phyloP scores from a whole-genome alignment of 345 rosid genomes.

The Microcos paniculata region DNA sequence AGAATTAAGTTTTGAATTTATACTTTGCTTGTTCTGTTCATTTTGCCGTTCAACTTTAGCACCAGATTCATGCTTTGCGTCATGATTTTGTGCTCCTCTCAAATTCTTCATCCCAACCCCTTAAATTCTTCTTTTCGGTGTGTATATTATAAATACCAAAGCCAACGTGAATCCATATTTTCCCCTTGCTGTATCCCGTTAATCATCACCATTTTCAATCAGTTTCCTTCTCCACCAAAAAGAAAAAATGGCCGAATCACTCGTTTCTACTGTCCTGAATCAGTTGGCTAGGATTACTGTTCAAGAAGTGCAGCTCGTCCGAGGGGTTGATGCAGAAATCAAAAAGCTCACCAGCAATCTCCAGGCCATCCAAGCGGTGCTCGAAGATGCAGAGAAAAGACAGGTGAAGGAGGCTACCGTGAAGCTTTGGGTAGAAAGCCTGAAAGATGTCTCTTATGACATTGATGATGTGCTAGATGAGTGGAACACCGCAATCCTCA shows the following conservation, averaged over 20 bases:
- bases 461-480: conserved; percentile 10
- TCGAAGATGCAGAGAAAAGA: conserved; percentile 5
- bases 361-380: not conserved
- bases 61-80: too few relatives aligned
- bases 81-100: too few relatives aligned
- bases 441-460: not conserved
- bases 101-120: too few relatives aligned
- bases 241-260: not conserved
- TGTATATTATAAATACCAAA: too few relatives aligned
- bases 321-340: not conserved
- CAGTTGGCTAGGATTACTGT: not conserved
- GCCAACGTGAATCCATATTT: too few relatives aligned
- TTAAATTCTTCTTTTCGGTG: too few relatives aligned
- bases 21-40: too few relatives aligned
- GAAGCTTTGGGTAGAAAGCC: not conserved
- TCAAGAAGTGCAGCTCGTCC: not conserved
- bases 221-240: not conserved
- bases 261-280: not conserved
- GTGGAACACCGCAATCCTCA: conserved; percentile 3
- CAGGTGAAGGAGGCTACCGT: not conserved
- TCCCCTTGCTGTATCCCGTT: too few relatives aligned
- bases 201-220: too few relatives aligned
- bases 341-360: conserved; percentile 1
- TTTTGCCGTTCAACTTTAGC: too few relatives aligned
- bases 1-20: too few relatives aligned